phyloP scores from a whole-genome alignment of 2,329 filamentous ascomycete genomes.

The Alternaria atra region DNA sequence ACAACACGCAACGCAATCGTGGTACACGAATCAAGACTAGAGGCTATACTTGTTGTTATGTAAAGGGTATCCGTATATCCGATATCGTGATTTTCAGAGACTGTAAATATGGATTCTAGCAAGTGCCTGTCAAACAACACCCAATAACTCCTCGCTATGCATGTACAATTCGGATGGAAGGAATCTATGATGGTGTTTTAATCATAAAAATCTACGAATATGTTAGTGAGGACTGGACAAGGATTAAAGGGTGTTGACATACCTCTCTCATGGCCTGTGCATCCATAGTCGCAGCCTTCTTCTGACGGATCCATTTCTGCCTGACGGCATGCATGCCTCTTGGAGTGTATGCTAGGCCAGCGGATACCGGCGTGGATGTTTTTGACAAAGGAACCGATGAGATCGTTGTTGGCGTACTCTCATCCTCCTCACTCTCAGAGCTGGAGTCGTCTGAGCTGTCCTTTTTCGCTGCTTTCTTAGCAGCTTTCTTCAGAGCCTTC shows the following conservation, averaged over 20 bases:
- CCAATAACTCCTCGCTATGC: slow-evolving; percentile 47
- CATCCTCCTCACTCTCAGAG: slow-evolving; percentile 41
- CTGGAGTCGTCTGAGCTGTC: slow-evolving; percentile 33
- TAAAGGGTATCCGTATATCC: neutral
- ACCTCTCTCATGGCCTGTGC: slow-evolving; percentile 87
- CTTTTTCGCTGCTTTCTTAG: slow-evolving; percentile 52
- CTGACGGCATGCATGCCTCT: slow-evolving; percentile 76
- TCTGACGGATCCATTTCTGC: slow-evolving; percentile 86
- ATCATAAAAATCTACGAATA: slow-evolving; percentile 49
- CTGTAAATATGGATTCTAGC: neutral
- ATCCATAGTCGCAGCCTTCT: slow-evolving; percentile 83
- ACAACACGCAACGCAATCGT: neutral
- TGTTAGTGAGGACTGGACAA: slow-evolving; percentile 17
- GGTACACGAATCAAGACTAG: neutral
- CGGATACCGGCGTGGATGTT: slow-evolving; percentile 56
- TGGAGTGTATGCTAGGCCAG: slow-evolving; percentile 50
- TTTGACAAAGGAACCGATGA: slow-evolving; percentile 50
- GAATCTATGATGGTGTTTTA: slow-evolving; percentile 41
- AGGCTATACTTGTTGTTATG: neutral
- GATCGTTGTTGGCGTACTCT: slow-evolving; percentile 39
- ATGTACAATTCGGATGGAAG: slow-evolving; percentile 5
- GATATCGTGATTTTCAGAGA: neutral
- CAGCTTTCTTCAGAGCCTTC: slow-evolving; percentile 59
- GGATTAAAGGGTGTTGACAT: slow-evolving; percentile 21
- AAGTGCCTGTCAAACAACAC: neutral